Conservation (phyloP, 257 asterid genomes). For the Solanum bulbocastanum region DNA sequence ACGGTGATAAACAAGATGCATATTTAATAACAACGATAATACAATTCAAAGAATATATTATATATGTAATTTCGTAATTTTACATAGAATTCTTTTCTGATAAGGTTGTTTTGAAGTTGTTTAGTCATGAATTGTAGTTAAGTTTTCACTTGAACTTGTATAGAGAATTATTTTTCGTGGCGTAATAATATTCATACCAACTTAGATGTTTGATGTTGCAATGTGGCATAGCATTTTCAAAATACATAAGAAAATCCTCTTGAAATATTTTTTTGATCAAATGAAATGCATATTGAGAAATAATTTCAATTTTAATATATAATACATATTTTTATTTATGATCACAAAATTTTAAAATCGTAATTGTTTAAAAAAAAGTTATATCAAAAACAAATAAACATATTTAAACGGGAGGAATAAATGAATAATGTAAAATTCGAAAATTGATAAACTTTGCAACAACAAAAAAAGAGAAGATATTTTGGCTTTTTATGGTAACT, state of each 20-base stretch:
- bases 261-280: neutral
- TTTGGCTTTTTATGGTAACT: conserved; percentile 31
- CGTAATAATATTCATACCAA: neutral
- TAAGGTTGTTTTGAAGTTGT: accelerated
- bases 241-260: neutral
- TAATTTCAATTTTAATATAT: neutral
- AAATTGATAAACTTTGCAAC: neutral
- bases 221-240: neutral
- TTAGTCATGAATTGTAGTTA: neutral
- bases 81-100: accelerated
- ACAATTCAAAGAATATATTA: neutral
- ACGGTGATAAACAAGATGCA: neutral
- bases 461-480: conserved; percentile 7
- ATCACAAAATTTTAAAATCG: neutral
- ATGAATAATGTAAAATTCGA: neutral
- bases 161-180: neutral
- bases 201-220: neutral
- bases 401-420: neutral
- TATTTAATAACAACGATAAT: too few relatives aligned
- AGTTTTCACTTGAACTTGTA: neutral
- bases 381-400: neutral
- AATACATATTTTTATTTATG: neutral
- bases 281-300: neutral
- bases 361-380: too few relatives aligned
- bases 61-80: accelerated